phyloP scores from a whole-genome alignment of 106 monocot species.

The Cymbidium sinense region DNA sequence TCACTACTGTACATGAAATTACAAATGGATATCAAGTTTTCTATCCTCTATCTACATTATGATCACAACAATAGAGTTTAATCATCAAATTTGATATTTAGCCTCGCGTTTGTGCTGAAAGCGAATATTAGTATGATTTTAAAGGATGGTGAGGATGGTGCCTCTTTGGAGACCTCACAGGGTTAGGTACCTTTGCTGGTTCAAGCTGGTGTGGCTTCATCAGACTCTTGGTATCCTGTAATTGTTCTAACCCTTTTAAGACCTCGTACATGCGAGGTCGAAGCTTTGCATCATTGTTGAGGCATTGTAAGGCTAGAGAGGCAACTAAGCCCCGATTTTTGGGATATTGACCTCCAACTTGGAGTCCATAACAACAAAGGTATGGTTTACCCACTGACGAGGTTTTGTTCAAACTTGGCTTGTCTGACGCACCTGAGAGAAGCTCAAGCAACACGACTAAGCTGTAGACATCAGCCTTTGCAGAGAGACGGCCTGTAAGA shows the following conservation, averaged over 20 bases:
- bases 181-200: no score
- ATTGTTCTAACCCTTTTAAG: conserved; percentile 10
- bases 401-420: conserved; percentile 9
- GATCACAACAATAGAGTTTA: no score
- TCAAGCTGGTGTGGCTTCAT: not conserved
- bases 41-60: no score
- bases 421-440: conserved; percentile 8
- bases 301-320: conserved; percentile 15
- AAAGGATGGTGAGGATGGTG: not conserved
- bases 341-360: conserved; percentile 21
- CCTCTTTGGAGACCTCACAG: not conserved
- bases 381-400: conserved; percentile 23
- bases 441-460: conserved; percentile 31
- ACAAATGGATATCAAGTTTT: no score
- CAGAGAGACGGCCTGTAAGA: conserved; percentile 17
- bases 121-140: no score
- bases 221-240: conserved; percentile 9
- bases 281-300: conserved; percentile 14
- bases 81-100: no score
- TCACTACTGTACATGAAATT: no score
- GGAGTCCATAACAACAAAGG: conserved; percentile 23
- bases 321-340: conserved; percentile 15
- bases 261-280: conserved; percentile 19
- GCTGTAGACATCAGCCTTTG: conserved; percentile 32
- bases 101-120: no score